Conservation (phyloP, 176 grass and related monocot species). For the Luzula sylvatica region DNA sequence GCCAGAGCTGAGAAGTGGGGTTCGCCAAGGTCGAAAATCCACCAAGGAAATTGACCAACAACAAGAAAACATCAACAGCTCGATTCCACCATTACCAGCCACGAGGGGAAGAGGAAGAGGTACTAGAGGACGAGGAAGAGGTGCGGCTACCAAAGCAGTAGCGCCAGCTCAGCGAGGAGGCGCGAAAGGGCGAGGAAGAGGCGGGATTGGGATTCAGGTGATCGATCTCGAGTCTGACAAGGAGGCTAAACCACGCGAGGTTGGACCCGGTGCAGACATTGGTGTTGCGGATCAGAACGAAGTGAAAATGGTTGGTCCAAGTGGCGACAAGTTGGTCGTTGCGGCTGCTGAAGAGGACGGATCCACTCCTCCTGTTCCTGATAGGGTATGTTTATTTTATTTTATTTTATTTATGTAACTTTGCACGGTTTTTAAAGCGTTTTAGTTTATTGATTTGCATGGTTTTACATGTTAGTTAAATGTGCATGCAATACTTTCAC, state of each 20-base stretch:
- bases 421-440: not conserved
- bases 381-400: conserved; percentile 40
- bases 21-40: conserved; percentile 67
- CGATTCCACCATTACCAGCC: conserved; percentile 47
- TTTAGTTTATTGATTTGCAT: too few relatives aligned
- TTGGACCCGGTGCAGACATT: conserved; percentile 38
- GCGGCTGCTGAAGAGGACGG: conserved; percentile 63
- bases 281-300: conserved; percentile 34
- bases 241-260: conserved; percentile 45
- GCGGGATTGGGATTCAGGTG: conserved; percentile 34
- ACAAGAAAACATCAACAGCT: conserved; percentile 37
- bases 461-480: too few relatives aligned
- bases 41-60: conserved; percentile 64
- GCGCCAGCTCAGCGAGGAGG: conserved; percentile 32
- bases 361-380: conserved; percentile 63
- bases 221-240: conserved; percentile 83
- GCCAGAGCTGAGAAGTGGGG: conserved; percentile 95
- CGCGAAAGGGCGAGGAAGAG: conserved; percentile 46
- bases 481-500: too few relatives aligned
- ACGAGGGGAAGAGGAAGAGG: conserved; percentile 59
- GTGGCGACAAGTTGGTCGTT: conserved; percentile 58
- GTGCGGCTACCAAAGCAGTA: conserved; percentile 5
- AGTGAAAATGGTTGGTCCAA: conserved; percentile 70
- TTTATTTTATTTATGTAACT: conserved; percentile 5
- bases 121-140: conserved; percentile 8